Evolutionary conservation across 1,284 basidiomycete genomes (phyloP), one percentile per base, ranked within the genome.

Genomic region (Singerocomus inundabilis): DNA sequence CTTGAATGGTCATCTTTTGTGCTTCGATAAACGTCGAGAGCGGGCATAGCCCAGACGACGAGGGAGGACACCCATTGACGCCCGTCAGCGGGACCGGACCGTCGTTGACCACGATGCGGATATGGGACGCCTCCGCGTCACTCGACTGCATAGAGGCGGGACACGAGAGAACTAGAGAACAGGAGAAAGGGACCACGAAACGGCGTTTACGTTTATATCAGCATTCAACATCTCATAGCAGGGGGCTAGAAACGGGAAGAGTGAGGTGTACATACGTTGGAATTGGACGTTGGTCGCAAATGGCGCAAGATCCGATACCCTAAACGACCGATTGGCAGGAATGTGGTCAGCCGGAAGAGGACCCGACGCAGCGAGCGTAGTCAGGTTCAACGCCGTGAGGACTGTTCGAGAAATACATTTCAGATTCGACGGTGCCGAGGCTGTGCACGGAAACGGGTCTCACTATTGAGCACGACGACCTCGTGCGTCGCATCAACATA

Each of bases 401-500:
- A 81, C 80, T 80, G 40, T 21, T 36, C 15, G 3, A 11, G 18
- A 32, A 32, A 3, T 4, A 3, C n/a, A n/a, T n/a, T 16, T 46
- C 13, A 15, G 30, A 37, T 21, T 48, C 10, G 48, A 1, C 12
- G 8, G 5, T n/a, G n/a, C 3, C 8, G 13, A 21, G 6, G 13
- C 1, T 11, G 3, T 6, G 5, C 18, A 39, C 5, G 13, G 34
- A 18, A 24, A 37, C 18, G 38, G 24, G 29, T 66, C 75, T n/a
- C 53, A 87, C 87, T 79, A 58, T 92, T 87, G 18, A 91, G 70
- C 2, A 93, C 82, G 41, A 92, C 88, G 29, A 91, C 88, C 60
- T 92, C 90, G 53, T 91, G 88, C 0, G 89, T 91, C 0, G 90
- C 88, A 64, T 93, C 91, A 5, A 91, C 91, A 57, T 93, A 95